These are phyloP conservation scores for Scedosporium boydii DNA, from an alignment of 2,329 filamentous ascomycete genomes.

Conservation along the genomic window DNA sequence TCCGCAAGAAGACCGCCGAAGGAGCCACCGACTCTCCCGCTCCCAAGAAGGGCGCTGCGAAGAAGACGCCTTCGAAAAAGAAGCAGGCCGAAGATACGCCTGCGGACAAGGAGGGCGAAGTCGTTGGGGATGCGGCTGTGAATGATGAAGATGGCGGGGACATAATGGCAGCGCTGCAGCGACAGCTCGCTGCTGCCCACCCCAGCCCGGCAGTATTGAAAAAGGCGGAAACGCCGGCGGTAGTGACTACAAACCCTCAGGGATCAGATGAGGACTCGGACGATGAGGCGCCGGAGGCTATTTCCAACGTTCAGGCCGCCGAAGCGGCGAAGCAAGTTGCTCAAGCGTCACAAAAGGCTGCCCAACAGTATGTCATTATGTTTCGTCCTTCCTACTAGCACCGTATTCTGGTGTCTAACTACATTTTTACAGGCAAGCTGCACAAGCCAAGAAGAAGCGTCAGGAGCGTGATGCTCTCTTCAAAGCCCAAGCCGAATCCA, in stretches of 20 bases:
- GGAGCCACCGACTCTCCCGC: background rate
- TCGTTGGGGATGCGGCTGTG: conserved; percentile 8
- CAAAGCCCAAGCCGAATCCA: conserved; percentile 44
- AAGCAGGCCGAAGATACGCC: background rate
- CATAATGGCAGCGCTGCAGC: background rate
- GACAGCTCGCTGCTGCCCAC: conserved; percentile 2
- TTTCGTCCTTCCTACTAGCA: background rate
- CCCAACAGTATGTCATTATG: conserved; percentile 34
- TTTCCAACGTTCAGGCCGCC: conserved; percentile 42
- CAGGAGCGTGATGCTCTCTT: conserved; percentile 44
- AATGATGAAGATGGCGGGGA: conserved; percentile 11
- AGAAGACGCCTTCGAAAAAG: background rate
- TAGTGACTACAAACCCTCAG: conserved; percentile 15
- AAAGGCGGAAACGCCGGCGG: conserved; percentile 7
- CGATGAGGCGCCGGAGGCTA: conserved; percentile 48
- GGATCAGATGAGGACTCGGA: conserved; percentile 26
- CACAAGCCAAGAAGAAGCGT: conserved; percentile 43
- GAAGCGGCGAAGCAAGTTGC: conserved; percentile 34
- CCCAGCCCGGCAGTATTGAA: conserved; percentile 9
- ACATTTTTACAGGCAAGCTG: conserved; percentile 31
- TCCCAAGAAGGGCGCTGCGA: background rate
- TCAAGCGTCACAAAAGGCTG: conserved; percentile 37
- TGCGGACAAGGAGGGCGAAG: too few species aligned
- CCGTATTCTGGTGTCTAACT: background rate
- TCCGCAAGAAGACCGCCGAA: conserved; percentile 2